Percentiles rank a stretch among this genome's conserved stretches.
phyloP scores from a whole-genome alignment of 2,329 filamentous ascomycete species.

The Endothia cerciana region DNA sequence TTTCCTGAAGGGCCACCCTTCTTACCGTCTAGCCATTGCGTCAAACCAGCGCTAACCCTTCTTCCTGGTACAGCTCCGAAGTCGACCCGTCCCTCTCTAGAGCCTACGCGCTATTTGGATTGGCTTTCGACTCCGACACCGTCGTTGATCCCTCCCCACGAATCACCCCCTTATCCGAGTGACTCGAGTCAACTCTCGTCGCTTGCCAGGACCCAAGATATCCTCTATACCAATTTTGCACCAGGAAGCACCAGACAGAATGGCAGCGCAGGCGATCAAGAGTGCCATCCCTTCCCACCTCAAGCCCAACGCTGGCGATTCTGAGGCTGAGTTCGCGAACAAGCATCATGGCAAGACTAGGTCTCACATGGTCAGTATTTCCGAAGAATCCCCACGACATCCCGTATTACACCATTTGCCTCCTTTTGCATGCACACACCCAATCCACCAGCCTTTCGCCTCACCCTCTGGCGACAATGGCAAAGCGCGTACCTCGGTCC shows the following conservation, averaged over 20 bases:
- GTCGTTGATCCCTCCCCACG: background rate
- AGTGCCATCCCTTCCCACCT: conserved; percentile 83
- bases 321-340: conserved; percentile 56
- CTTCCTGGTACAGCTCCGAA: conserved; percentile 19
- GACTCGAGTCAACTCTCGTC: background rate
- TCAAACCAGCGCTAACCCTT: conserved; percentile 26
- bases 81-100: background rate
- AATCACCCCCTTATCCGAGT: background rate
- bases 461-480: background rate
- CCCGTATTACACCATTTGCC: background rate
- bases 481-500: background rate
- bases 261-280: conserved; percentile 69
- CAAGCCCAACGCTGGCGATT: conserved; percentile 61
- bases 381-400: background rate
- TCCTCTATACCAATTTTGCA: background rate
- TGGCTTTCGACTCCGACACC: conserved; percentile 21
- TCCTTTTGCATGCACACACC: background rate
- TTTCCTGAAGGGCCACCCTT: too few species aligned
- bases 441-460: background rate
- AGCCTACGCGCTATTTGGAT: conserved; percentile 19
- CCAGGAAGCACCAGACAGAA: conserved; percentile 46
- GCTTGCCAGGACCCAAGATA: background rate
- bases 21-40: conserved; percentile 6
- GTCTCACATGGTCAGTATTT: conserved; percentile 76
- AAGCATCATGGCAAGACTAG: conserved; percentile 84